These are phyloP conservation scores for Talaromyces sp. DNA, from an alignment of 2,329 filamentous ascomycete species.

Conservation along the genomic window DNA sequence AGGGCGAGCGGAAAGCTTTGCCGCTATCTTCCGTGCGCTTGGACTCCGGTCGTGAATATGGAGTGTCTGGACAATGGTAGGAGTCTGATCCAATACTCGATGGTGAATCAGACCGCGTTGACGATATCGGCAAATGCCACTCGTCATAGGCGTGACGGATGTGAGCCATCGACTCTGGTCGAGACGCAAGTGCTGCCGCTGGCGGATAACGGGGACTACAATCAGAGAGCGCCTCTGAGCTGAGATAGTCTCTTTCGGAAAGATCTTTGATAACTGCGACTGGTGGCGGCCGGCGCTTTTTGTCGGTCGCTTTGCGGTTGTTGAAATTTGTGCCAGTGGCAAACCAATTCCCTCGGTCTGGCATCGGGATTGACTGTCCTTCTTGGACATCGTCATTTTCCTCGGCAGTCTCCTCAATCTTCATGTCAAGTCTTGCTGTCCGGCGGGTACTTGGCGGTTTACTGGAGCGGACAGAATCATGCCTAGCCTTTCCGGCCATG, in stretches of 20 bases:
- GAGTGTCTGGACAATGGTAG: constrained; percentile 27
- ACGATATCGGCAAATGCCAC: constrained; percentile 9
- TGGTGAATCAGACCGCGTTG: constrained; percentile 22
- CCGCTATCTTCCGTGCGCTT: constrained; percentile 28
- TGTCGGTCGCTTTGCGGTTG: constrained; percentile 5
- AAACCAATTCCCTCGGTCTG: background rate
- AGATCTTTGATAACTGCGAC: background rate
- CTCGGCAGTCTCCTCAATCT: constrained; percentile 5
- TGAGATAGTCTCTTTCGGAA: background rate
- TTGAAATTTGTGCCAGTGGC: background rate
- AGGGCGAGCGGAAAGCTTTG: constrained; percentile 23
- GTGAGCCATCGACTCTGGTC: constrained; percentile 6
- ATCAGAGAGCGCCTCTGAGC: background rate
- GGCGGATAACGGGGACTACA: background rate
- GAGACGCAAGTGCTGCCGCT: background rate
- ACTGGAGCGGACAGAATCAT: constrained; percentile 18
- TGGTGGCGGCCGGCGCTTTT: constrained; percentile 6
- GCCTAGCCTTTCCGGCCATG: constrained; percentile 74
- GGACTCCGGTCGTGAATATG: constrained; percentile 30
- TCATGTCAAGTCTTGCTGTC: constrained; percentile 6
- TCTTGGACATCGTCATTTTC: constrained; percentile 10
- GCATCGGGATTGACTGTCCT: constrained; percentile 5
- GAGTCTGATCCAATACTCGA: constrained; percentile 25
- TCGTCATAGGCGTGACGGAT: constrained; percentile 11
- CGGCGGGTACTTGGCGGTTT: constrained; percentile 12